Base-by-base conservation (phyloP, 441 rosid species). In the Pelargonium cotyledonis region DNA sequence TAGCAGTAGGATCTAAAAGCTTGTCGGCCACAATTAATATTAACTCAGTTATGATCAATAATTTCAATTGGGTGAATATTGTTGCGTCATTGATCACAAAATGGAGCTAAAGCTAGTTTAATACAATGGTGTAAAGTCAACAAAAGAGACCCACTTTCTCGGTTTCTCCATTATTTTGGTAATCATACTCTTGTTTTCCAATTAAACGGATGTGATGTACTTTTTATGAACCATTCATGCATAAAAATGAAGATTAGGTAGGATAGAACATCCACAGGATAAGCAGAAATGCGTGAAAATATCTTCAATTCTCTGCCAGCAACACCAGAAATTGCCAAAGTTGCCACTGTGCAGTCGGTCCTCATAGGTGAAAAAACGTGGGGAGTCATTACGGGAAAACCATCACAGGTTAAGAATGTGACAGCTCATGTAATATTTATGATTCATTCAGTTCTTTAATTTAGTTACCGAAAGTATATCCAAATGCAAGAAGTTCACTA, bases 231-330 rank as follows among this genome's bases (percentile, higher is more conserved):
- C 53, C 65, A 58, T 68, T 76, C 65, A 51, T 29, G 70, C 35
- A 9, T 49, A 74, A 69, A 75, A 3, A 69, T 71, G 72, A 69
- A 57, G 51, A 76, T 84, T 81, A 77, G 88, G 90, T 86, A 38
- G 78, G 72, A 77, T 49, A 63, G 73, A 79, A 72, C 26, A 23
- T 23, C 26, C 26, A 23, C 26, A 23, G 26, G 26, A 23, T 23
- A 23, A 23, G 26, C 26, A 23, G 26, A 23, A 23, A 23, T 23
- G 26, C 26, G 75, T 70, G 66, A 67, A 68, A 75, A 58, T 63
- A 21, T 49, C 46, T 49, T 60, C 53, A 65, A 57, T 12, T 1
- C 57, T 26, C 57, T 14, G 63, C 31, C 64, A 23, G 19, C 73
- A 67, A 9, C 66, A 46, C 63, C 71, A 67, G 46, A 67, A 60